Percentiles rank a stretch among this genome's conserved stretches.
Conservation (phyloP, 2,329 filamentous ascomycete genomes). For the Pleoardoris graminearum region DNA sequence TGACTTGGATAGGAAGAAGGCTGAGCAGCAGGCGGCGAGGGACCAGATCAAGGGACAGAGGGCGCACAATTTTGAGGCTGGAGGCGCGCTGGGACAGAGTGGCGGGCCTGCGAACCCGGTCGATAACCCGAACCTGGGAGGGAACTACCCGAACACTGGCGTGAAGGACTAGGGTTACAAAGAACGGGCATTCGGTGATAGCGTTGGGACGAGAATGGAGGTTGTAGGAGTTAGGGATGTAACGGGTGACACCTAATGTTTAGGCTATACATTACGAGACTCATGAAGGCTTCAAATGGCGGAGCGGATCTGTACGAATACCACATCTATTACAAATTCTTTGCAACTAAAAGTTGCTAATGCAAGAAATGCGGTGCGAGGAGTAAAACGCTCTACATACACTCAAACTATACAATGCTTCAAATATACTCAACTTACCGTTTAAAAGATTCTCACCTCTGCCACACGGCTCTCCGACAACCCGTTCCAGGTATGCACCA, state of each 20-base stretch:
- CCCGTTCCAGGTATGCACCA: background rate
- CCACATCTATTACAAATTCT: too few species aligned
- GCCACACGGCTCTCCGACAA: background rate
- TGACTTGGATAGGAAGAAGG: constrained; percentile 56
- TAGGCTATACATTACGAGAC: too few species aligned
- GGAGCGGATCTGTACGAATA: background rate
- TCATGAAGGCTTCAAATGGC: too few species aligned
- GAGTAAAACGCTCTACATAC: background rate
- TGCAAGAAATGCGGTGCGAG: too few species aligned
- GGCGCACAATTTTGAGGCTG: constrained; percentile 43
- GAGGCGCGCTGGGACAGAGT: constrained; percentile 50
- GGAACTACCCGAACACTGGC: constrained; percentile 32
- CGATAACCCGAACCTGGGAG: constrained; percentile 17
- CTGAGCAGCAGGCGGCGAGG: constrained; percentile 50
- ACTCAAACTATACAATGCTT: too few species aligned
- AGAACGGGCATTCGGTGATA: background rate
- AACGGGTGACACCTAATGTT: too few species aligned
- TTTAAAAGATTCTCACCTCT: background rate
- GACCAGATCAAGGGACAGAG: constrained; percentile 48
- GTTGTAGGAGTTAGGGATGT: too few species aligned
- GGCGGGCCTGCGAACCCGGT: constrained; percentile 51
- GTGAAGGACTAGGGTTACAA: constrained; percentile 6
- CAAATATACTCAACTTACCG: background rate
- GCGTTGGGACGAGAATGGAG: background rate
- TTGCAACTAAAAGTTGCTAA: too few species aligned